Base-by-base conservation (phyloP, 768 basidiomycete genomes). In the Melanogaster broomeanus region DNA sequence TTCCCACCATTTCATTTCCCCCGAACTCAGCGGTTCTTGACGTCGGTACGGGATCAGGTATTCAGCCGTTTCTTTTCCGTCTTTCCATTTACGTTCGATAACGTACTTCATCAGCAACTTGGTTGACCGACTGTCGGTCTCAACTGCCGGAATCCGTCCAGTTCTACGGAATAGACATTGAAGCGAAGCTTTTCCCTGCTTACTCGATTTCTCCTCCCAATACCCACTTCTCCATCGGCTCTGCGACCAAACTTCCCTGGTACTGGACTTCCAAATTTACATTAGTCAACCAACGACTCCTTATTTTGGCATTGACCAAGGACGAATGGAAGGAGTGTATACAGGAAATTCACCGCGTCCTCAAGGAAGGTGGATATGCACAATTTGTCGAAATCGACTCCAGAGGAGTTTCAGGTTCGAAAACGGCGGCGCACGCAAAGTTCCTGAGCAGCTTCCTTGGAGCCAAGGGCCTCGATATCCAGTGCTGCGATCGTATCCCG, bases 211-310 rank as follows among this genome's bases (percentile, higher is more conserved):
- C 24, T 3, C 33, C 46, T 19, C 35, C 47, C 0, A 61, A 61
- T 10, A 22, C 33, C 4, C 58, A 60, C 28, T 48, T 56, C 24
- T 56, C 59, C 16, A 45, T 56, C 2, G 42, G 49, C n/a, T 60
- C 58, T 1, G 51, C 46, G 2, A 61, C 56, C 6, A 19, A 16
- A 1, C 59, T 72, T 1, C 71, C 71, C 1, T 46, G 28, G 8
- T 59, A 65, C 25, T 71, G 68, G 71, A 44, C 61, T 8, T 57
- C 48, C 30, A 60, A 56, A 15, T 72, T 71, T 57, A 55, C 25
- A 5, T 54, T 72, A 24, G 58, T 72, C 43, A 61, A 70, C 43
- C 71, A 72, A 16, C 58, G 67, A 5, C 61, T 72, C 4, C 62
- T 71, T 15, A 53, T 67, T 13, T 57, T 58, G n/a, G 71, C 65